A percentile compares a stretch with the other conserved stretches of the same genome.
These are phyloP conservation scores for Amanita polypyramis DNA, from an alignment of 768 basidiomycete genomes.

Conservation along the genomic window DNA sequence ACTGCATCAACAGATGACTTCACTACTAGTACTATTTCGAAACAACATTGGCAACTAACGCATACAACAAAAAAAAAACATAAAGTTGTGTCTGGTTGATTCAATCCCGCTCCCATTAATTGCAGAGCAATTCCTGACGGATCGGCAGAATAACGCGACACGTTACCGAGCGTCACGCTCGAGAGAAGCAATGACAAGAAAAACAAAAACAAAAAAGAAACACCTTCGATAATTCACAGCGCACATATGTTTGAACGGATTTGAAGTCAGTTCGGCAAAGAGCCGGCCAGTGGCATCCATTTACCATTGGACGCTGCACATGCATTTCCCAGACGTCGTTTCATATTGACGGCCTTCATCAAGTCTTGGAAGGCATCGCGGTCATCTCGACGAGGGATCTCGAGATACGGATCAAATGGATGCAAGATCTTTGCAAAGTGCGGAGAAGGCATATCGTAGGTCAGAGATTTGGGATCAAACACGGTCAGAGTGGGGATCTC, in stretches of 20 bases:
- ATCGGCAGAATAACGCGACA: no score
- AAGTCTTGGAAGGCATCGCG: conserved; percentile 4
- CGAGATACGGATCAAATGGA: background rate
- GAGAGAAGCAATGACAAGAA: background rate
- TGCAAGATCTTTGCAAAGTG: conserved; percentile 4
- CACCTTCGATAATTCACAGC: background rate
- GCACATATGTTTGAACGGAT: background rate
- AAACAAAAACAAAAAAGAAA: background rate
- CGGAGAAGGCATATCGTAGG: conserved; percentile 1
- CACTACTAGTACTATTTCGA: no score
- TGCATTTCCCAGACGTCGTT: background rate
- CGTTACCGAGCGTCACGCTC: no score
- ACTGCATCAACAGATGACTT: no score
- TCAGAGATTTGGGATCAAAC: background rate
- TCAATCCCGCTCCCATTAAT: no score
- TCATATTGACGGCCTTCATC: background rate
- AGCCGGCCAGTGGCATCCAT: background rate
- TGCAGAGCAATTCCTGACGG: no score
- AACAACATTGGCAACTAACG: no score
- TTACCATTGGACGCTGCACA: background rate
- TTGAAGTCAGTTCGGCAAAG: background rate
- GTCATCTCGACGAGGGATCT: conserved; percentile 2
- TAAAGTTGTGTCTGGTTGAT: no score
- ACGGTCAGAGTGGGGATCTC: background rate
- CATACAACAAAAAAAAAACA: no score